These are phyloP conservation scores for Fomitopsis betulina DNA, from an alignment of 1,284 basidiomycete genomes.

Conservation along the genomic window DNA sequence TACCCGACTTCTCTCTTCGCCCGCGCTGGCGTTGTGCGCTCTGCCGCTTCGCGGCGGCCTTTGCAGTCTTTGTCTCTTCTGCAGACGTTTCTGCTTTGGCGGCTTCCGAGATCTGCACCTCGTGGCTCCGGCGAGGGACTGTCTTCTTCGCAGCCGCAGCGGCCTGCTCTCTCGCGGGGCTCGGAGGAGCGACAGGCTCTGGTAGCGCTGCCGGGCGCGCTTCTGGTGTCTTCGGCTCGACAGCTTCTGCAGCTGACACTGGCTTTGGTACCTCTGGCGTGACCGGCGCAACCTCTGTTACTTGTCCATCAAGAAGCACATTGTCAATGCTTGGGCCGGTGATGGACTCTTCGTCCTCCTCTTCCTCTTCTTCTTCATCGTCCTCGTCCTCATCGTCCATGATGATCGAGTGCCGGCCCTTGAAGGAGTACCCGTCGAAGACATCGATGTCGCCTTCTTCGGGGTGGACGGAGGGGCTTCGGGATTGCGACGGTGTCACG, in stretches of 20 bases:
- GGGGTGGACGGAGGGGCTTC: conserved; percentile 61
- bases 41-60: conserved; percentile 28
- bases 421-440: conserved; percentile 88
- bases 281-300: conserved; percentile 6
- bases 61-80: conserved; percentile 7
- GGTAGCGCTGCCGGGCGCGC: conserved; percentile 48
- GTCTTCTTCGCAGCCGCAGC: conserved; percentile 11
- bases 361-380: conserved; percentile 34
- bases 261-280: conserved; percentile 23
- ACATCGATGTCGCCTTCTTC: conserved; percentile 59
- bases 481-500: conserved; percentile 67
- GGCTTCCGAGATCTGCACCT: neutral
- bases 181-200: conserved; percentile 22
- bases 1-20: conserved; percentile 73
- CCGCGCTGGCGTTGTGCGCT: conserved; percentile 26
- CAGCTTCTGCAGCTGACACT: conserved; percentile 24
- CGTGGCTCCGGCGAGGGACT: conserved; percentile 2
- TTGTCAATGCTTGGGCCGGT: conserved; percentile 22
- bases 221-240: conserved; percentile 72
- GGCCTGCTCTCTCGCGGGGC: conserved; percentile 9
- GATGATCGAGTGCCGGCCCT: conserved; percentile 75
- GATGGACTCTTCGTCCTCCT: conserved; percentile 22
- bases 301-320: conserved; percentile 17
- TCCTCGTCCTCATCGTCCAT: conserved; percentile 65
- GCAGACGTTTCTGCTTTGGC: neutral